Conservation (phyloP, 2,329 filamentous ascomycete genomes). For the Apiospora malaysiana region DNA sequence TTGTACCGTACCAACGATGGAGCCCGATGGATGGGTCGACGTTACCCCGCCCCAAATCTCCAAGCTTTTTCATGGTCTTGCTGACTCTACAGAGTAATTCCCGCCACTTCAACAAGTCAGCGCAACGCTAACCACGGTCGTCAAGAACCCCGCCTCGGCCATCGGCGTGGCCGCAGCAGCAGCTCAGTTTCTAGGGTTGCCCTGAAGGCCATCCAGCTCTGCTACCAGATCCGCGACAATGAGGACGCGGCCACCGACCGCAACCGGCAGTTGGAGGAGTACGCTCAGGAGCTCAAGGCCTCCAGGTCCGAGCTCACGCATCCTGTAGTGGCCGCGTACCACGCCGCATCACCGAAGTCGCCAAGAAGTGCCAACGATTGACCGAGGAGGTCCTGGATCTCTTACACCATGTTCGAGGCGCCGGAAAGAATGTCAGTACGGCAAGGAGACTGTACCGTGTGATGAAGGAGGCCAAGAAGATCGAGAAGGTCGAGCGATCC, state of each 20-base stretch:
- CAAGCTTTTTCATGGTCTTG: too few species aligned
- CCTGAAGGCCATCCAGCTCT: constrained; percentile 24
- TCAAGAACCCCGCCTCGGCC: constrained; percentile 25
- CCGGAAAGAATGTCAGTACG: background rate
- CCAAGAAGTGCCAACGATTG: constrained; percentile 19
- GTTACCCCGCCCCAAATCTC: too few species aligned
- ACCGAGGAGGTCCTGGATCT: constrained; percentile 22
- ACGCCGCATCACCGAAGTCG: constrained; percentile 21
- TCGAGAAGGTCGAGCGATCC: constrained; percentile 20
- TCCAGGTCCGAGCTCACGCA: constrained; percentile 18
- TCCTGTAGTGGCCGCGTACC: background rate
- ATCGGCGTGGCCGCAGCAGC: constrained; percentile 27
- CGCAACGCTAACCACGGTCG: background rate
- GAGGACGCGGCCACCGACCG: constrained; percentile 21
- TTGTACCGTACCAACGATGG: too few species aligned
- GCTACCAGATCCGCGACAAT: constrained; percentile 24
- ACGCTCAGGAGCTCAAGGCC: constrained; percentile 15
- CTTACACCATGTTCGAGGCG: constrained; percentile 23
- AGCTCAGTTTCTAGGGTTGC: constrained; percentile 26
- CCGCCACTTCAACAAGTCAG: too few species aligned
- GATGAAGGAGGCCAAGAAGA: background rate
- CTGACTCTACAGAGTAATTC: too few species aligned
- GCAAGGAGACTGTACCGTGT: background rate
- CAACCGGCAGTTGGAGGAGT: constrained; percentile 25
- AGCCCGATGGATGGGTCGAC: too few species aligned